Conservation (phyloP, 805 yeast genomes). For the Cyberlindnera maritima region DNA sequence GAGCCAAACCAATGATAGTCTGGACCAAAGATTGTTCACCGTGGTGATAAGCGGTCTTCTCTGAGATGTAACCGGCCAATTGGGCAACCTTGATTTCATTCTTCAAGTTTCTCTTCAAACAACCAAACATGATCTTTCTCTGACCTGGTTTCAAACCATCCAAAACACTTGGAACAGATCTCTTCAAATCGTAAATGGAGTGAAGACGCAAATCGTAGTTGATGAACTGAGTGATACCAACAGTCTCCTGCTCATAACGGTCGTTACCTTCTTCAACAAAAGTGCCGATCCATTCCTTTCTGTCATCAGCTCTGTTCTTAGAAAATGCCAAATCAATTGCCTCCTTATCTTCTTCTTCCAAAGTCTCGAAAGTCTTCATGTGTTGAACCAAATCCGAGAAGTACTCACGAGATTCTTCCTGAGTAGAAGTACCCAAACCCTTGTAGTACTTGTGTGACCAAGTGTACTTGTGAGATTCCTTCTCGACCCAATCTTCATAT, state of each 20-base stretch:
- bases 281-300: slow-evolving; percentile 98
- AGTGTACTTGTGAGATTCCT: slow-evolving; percentile 66
- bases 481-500: slow-evolving; percentile 88
- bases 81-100: slow-evolving; percentile 87
- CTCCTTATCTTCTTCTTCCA: slow-evolving; percentile 73
- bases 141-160: slow-evolving; percentile 98
- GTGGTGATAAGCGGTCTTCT: slow-evolving; percentile 90
- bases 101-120: slow-evolving; percentile 75
- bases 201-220: slow-evolving; percentile 92
- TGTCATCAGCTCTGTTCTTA: slow-evolving; percentile 92
- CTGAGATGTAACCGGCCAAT: slow-evolving; percentile 85
- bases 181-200: slow-evolving; percentile 93
- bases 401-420: slow-evolving; percentile 81
- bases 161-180: slow-evolving; percentile 90
- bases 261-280: slow-evolving; percentile 74
- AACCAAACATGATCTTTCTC: slow-evolving; percentile 86
- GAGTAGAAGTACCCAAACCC: slow-evolving; percentile 95
- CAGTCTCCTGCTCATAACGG: slow-evolving; percentile 30
- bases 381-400: slow-evolving; percentile 83
- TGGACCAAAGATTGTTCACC: slow-evolving; percentile 88
- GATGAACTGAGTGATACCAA: slow-evolving; percentile 91
- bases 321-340: slow-evolving; percentile 90
- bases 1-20: slow-evolving; percentile 92
- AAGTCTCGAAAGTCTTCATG: slow-evolving; percentile 77
- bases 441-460: slow-evolving; percentile 96